Base-by-base conservation (phyloP, 2,329 filamentous ascomycete species). In the Trichoderma arundinaceum region DNA sequence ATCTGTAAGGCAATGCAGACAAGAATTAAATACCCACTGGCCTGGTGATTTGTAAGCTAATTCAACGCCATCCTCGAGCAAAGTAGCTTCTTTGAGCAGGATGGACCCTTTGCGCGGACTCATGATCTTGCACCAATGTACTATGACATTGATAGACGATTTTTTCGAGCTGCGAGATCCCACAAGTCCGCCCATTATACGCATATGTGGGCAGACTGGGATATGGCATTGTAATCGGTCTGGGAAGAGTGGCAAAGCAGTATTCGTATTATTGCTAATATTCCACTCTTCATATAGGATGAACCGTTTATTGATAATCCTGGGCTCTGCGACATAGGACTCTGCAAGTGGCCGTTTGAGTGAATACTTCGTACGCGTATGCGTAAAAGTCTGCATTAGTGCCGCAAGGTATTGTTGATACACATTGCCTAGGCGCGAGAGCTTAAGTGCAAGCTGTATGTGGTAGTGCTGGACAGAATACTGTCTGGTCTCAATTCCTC, bases 381-480 rank as follows among this genome's bases (percentile, higher is more conserved):
- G 13, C 44, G 5, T 6, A 32, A 19, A 48, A 15, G 12, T 32
- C 1, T 15, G n/a, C 56, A 59, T 59, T 32, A 59, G 32, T 9
- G 5, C 32, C 32, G 32, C 12, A 12, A 59, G 56, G 32, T 59
- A 38, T 38, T 28, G n/a, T 9, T 38, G 32, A 35, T 59, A 13
- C 10, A 38, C 13, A 22, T 59, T 38, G 2, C 56, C 56, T 4
- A 35, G 56, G 10, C 56, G 56, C n/a, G 56, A 38, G 33, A 59
- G 56, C 56, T 59, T 48, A 7, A 59, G 13, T 12, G 43, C 43
- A 48, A 59, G 13, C 28, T 59, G 43, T 15, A 59, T 44, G 12
- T 38, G 56, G 17, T 38, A 19, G 32, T 59, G 13, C 17, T 59
- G n/a, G 43, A 59, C 6, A 7, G 4, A 38, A 48, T 9, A 28